Evolutionary conservation across 169 alveolate species (phyloP).

Genomic region (Besnoitia besnoiti): DNA sequence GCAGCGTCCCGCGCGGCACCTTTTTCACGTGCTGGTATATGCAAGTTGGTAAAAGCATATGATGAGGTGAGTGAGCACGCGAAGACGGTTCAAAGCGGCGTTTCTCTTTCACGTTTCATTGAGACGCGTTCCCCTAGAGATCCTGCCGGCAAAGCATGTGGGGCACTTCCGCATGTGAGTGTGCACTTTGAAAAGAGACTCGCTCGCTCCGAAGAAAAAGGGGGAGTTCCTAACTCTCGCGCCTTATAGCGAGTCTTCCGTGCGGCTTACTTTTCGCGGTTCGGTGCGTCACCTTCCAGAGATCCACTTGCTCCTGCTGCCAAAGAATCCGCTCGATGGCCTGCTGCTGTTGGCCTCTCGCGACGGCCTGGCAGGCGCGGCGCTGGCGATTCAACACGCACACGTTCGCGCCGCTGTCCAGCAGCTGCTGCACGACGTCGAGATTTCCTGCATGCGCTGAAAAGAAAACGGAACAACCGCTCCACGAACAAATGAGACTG

Average conservation of each 20-base stretch:
- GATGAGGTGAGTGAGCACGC: too few relatives aligned
- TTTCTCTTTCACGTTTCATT: too few relatives aligned
- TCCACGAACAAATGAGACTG: not conserved
- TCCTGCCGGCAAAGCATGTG: too few relatives aligned
- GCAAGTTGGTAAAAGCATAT: too few relatives aligned
- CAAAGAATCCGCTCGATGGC: not conserved
- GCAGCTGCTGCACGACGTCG: constrained; percentile 42
- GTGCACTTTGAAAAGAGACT: too few relatives aligned
- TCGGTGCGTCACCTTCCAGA: not conserved
- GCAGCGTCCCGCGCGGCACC: too few relatives aligned
- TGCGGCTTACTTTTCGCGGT: not conserved
- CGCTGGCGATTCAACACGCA: not conserved
- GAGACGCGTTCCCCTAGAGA: too few relatives aligned
- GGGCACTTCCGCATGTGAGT: too few relatives aligned
- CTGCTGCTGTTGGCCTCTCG: constrained; percentile 13
- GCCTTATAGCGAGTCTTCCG: too few relatives aligned
- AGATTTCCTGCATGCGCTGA: constrained; percentile 30
- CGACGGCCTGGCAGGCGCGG: not conserved
- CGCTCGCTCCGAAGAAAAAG: not conserved
- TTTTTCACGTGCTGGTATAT: too few relatives aligned
- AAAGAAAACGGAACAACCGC: not conserved
- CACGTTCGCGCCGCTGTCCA: not conserved
- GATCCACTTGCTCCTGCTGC: not conserved
- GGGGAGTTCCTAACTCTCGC: not conserved
- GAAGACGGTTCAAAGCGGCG: too few relatives aligned